Evolutionary conservation across 179 eudicot species (phyloP), one percentile per base, ranked within the genome.

Genomic region (Silene noctiflora): DNA sequence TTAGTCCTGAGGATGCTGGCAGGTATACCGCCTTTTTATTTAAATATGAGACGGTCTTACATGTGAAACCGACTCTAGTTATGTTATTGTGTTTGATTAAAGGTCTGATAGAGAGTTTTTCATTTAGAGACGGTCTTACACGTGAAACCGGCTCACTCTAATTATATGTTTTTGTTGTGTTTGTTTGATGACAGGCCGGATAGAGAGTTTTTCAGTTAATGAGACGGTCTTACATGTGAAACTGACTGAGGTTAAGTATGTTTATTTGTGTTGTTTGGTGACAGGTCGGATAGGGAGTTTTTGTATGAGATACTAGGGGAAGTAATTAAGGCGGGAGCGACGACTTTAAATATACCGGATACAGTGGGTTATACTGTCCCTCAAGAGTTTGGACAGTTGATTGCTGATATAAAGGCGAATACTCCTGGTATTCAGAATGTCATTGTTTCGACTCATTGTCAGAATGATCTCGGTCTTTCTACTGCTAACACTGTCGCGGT

Each of bases 1-100:
- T 95, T 78, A 93, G 97, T 72, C 97, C 97, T n/a, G 99, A 95
- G 83, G 97, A 95, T 83, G 97, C 99, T 72, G 97, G 96, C 79
- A 91, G 97, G 99, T 95, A 63, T 53, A 10, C 22, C 9, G 17
- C 61, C 14, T 55, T 33, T 71, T 55, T 27, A 1, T 21, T 5
- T 71, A 51, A 39, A 39, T 53, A 13, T 27, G 59, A 53, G 59
- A 53, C n/a, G 59, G 59, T 14, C 59, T 53, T 53, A 53, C 59
- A 53, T 4, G 19, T 53, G 59, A 17, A 53, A 53, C 59, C 17
- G 56, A 51, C 56, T 35, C 6, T 35, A 35, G 0, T 42, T 13
- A 16, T 53, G 58, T 13, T 53, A 9, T 53, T 53, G 19, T 42
- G 46, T 42, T 42, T 8, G 11, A 42, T 42, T 4, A 42, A 11